Conservation (phyloP, 257 asterid genomes). For the Thymus quinquecostatus region DNA sequence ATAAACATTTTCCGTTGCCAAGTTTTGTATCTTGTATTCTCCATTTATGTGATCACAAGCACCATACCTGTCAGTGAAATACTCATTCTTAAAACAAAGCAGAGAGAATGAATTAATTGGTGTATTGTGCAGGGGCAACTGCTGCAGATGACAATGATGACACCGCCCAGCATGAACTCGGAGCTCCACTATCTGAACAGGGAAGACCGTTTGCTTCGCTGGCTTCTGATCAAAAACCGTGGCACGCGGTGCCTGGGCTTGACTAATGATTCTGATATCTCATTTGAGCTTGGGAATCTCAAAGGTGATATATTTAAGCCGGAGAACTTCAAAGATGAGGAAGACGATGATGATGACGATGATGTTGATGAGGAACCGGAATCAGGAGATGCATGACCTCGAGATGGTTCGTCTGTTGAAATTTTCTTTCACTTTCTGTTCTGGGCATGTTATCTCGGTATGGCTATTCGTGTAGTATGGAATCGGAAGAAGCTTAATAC, state of each 20-base stretch:
- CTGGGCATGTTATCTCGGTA: neutral
- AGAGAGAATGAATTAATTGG: conserved; percentile 4
- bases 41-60: too few species aligned
- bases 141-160: conserved; percentile 85
- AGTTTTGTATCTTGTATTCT: neutral
- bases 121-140: conserved; percentile 51
- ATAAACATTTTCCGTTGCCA: neutral
- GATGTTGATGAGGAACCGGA: conserved; percentile 26
- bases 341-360: conserved; percentile 36
- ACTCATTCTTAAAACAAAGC: neutral
- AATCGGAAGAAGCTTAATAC: neutral
- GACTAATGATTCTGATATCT: conserved; percentile 31
- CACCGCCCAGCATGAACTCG: conserved; percentile 72
- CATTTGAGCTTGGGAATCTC: conserved; percentile 36
- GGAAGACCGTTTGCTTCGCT: conserved; percentile 80
- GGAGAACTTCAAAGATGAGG: conserved; percentile 29
- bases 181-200: conserved; percentile 81
- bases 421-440: neutral
- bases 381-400: conserved; percentile 26
- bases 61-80: neutral
- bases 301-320: conserved; percentile 17
- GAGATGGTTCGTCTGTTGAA: neutral
- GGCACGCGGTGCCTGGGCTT: conserved; percentile 43
- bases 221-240: conserved; percentile 80
- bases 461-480: too few species aligned